Evolutionary conservation across 2,329 filamentous ascomycete genomes (phyloP).

Genomic region (Sclerotinia trifoliorum): DNA sequence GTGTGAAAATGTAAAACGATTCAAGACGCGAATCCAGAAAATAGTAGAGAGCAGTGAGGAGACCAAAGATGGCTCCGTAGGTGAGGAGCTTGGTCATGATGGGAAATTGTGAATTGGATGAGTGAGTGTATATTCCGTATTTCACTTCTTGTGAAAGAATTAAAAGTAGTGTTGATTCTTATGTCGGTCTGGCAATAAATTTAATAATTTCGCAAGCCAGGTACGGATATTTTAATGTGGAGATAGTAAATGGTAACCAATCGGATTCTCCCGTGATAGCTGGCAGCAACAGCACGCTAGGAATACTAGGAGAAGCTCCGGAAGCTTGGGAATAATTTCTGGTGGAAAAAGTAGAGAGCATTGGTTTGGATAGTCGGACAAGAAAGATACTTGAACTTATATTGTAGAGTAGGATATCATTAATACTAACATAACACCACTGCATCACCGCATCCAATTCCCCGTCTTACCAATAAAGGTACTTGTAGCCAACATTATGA

Average conservation of each 20-base stretch:
- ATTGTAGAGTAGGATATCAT: background rate
- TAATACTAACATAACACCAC: background rate
- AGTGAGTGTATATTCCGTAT: background rate
- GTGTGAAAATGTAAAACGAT: constrained; percentile 72
- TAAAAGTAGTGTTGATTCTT: background rate
- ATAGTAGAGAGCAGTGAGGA: constrained; percentile 55
- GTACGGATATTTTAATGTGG: constrained; percentile 8
- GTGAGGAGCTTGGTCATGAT: constrained; percentile 40
- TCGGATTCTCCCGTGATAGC: background rate
- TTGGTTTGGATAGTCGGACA: background rate
- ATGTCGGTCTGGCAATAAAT: constrained; percentile 11
- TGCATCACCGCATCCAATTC: background rate
- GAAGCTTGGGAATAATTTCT: constrained; percentile 9
- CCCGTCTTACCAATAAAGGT: background rate
- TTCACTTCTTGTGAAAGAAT: constrained; percentile 7
- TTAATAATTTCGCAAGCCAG: constrained; percentile 8
- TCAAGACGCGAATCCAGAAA: constrained; percentile 53
- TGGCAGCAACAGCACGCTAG: constrained; percentile 5
- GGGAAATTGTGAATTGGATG: background rate
- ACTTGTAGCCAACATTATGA: constrained; percentile 1
- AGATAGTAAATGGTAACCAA: constrained; percentile 6
- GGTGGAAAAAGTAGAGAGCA: background rate
- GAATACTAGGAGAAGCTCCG: constrained; percentile 9
- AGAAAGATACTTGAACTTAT: background rate
- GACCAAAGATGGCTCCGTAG: constrained; percentile 51